phyloP scores from a whole-genome alignment of 768 basidiomycete species.

The Amanita molliuscula region DNA sequence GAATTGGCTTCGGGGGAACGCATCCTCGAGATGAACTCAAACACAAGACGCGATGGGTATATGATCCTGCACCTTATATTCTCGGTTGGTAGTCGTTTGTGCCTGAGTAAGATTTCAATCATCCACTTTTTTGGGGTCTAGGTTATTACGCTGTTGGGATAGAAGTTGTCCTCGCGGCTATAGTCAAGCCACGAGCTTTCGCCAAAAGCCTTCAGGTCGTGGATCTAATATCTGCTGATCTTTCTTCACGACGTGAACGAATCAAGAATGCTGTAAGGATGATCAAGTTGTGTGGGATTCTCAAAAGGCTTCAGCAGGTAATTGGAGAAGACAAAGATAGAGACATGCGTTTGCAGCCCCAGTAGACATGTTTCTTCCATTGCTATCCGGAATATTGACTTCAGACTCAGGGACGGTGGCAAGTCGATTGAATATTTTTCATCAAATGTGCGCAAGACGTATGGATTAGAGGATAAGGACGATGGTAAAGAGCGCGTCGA shows the following conservation, averaged over 20 bases:
- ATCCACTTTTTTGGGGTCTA: too few species aligned
- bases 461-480: neutral
- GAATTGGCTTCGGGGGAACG: neutral
- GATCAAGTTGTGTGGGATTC: constrained; percentile 4
- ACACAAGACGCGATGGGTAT: neutral
- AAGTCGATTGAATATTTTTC: neutral
- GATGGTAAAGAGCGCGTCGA: constrained; percentile 1
- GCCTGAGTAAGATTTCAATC: neutral
- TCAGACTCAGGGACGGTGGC: neutral
- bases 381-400: too few species aligned
- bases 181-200: constrained; percentile 1
- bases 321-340: too few species aligned
- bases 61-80: neutral
- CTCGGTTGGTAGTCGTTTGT: neutral
- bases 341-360: too few species aligned
- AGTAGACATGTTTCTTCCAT: too few species aligned
- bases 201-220: too few species aligned
- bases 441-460: too few species aligned
- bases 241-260: too few species aligned
- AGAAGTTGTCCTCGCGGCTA: neutral
- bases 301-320: constrained; percentile 4
- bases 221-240: constrained; percentile 5
- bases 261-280: too few species aligned
- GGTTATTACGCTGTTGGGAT: neutral
- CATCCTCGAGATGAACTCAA: constrained; percentile 1